These are phyloP conservation scores for Coemansia sp. DNA, from an alignment of 371 early-diverging fungal genomes.

Conservation along the genomic window DNA sequence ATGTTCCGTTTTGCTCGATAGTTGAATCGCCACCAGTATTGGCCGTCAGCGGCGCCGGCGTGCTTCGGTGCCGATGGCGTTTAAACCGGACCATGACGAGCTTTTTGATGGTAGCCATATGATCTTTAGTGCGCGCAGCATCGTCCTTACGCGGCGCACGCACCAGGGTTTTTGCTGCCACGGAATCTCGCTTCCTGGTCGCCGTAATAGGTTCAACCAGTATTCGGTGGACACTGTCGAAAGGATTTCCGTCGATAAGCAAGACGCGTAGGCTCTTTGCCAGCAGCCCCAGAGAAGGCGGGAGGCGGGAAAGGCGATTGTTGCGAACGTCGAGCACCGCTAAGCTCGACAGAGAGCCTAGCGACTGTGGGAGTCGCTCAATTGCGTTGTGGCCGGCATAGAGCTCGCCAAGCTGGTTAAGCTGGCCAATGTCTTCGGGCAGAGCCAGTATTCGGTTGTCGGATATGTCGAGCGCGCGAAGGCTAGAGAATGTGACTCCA, in stretches of 20 bases:
- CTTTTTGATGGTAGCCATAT: slow-evolving; percentile 21
- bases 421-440: slow-evolving; percentile 55
- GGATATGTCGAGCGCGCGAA: slow-evolving; percentile 60
- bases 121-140: slow-evolving; percentile 17
- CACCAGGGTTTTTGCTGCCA: slow-evolving; percentile 17
- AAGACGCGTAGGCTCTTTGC: slow-evolving; percentile 38
- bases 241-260: slow-evolving; percentile 53
- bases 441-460: slow-evolving; percentile 59
- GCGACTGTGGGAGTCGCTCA: slow-evolving; percentile 52
- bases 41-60: background rate
- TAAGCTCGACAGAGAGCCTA: slow-evolving; percentile 43
- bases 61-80: slow-evolving; percentile 10
- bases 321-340: slow-evolving; percentile 52
- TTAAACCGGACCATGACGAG: slow-evolving; percentile 15
- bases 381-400: slow-evolving; percentile 60
- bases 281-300: slow-evolving; percentile 38
- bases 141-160: slow-evolving; percentile 12
- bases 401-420: slow-evolving; percentile 58
- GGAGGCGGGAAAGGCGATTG: slow-evolving; percentile 32
- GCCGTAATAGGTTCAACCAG: slow-evolving; percentile 41
- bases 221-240: slow-evolving; percentile 35
- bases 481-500: slow-evolving; percentile 16
- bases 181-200: slow-evolving; percentile 25
- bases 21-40: background rate
- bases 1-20: background rate